Base-by-base conservation (phyloP, 495 filamentous ascomycete species). In the Trichocladium uniseriatum region DNA sequence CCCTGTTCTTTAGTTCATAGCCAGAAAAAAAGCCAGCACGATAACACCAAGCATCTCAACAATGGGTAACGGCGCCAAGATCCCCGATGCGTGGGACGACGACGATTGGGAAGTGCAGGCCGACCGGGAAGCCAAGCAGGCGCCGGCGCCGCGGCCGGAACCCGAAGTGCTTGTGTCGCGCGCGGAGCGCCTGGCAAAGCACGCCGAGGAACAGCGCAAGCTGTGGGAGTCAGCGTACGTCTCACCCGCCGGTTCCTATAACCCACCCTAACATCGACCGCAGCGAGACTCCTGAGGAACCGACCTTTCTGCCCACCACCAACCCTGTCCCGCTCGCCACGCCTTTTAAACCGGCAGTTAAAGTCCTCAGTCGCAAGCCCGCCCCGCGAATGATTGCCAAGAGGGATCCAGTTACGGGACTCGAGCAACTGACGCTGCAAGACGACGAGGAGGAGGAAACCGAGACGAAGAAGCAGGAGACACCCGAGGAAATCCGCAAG, bases 191-290 rank as follows among this genome's bases (percentile, higher is more conserved):
- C 71, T 83, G 48, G 87, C 86, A 4, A 79, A 84, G 62, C 90
- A 96, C 57, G 79, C 76, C 24, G 86, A 94, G 57, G 78, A 79
- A 43, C 90, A 95, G 60, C 80, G 80, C 53, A 81, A 86, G 67
- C 63, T 96, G 44, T 96, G 90, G 90, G 79, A 89, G 48, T 80
- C 87, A 66, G 90, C 90, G 82, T 92, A 81, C 48, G 80, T 38
- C 32, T 15, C 43, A 36, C 27, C 8, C 1, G 14, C 16, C 24
- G n/a, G 10, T 8, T 15, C 14, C 19, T 14, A 9, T 21, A 21
- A 6, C 19, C 4, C 4, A 28, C 13, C 48, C 46, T 60, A 38
- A 48, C 44, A 38, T 24, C 21, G 19, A 22, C 14, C 43, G n/a
- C 57, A 58, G 66, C 19, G 65, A 67, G 52, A 31, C 66, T 3